phyloP scores from a whole-genome alignment of 2,329 filamentous ascomycete genomes.

The Trichoderma guizhouense region DNA sequence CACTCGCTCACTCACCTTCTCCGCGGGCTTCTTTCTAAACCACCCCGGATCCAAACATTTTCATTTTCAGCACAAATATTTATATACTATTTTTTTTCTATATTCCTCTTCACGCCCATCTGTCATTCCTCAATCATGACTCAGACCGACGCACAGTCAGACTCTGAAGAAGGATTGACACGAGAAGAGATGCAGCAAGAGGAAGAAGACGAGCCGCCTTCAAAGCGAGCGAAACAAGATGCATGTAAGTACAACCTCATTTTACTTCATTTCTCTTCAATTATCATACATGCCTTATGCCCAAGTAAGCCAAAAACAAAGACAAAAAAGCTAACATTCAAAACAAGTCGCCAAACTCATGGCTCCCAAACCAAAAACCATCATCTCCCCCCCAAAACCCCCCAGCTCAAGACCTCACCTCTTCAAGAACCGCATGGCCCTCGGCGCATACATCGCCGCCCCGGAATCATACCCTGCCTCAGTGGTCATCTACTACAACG shows the following conservation, averaged over 20 bases:
- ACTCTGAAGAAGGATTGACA: slow-evolving; percentile 41
- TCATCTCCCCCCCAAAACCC: slow-evolving; percentile 18
- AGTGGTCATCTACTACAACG: slow-evolving; percentile 63
- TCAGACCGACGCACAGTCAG: slow-evolving; percentile 25
- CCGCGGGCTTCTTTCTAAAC: neutral
- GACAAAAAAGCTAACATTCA: neutral
- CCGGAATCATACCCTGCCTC: slow-evolving; percentile 60
- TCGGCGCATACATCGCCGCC: slow-evolving; percentile 63
- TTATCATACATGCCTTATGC: neutral
- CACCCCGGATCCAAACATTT: neutral
- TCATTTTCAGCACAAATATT: neutral
- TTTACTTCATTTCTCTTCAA: neutral
- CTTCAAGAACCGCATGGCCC: slow-evolving; percentile 55
- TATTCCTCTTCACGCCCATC: neutral
- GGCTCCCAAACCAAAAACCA: slow-evolving; percentile 33
- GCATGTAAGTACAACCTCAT: slow-evolving; percentile 37
- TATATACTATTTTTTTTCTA: neutral
- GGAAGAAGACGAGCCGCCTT: slow-evolving; percentile 27
- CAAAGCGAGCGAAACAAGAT: slow-evolving; percentile 30
- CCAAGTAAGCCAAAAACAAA: neutral
- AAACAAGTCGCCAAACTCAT: slow-evolving; percentile 37
- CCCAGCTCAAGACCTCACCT: slow-evolving; percentile 27
- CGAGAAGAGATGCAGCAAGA: slow-evolving; percentile 40
- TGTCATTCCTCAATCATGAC: neutral
- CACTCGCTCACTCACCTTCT: neutral